Base-by-base conservation (phyloP, 2,329 filamentous ascomycete species). In the Epichloe amarillans region DNA sequence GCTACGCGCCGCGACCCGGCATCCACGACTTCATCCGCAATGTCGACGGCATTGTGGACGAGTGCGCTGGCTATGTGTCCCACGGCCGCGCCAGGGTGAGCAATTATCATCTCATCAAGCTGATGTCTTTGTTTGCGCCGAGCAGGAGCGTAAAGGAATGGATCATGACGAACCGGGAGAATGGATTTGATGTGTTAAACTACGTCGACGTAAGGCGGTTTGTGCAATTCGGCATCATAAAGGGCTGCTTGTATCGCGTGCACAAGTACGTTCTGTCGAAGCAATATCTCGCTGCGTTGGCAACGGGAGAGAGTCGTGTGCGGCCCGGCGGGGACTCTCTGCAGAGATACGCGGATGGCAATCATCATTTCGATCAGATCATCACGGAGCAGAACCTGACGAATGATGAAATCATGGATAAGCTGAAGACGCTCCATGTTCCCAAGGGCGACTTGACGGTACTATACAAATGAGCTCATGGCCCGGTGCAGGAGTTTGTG, bases 211-310 rank as follows among this genome's bases (percentile, higher is more conserved):
- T 96, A 50, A 81, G 93, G 12, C 83, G 93, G 30, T 83, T 98
- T 55, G 88, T 97, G 55, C 94, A 95, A 53, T 98, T 97, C 61
- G 93, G 91, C 52, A 79, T 96, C 53, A 95, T 97, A 65, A 97
- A 97, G 69, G 90, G 91, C 15, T 86, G 94, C 58, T 70, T 98
- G 23, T 96, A 96, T 66, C 81, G 93, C 36, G 84, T 96, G 40
- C 88, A 97, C 69, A 94, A 93, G 65, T 94, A 94, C 63, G 86
- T 88, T 30, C 79, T 94, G 1, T 82, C 77, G 4, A 80, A 80
- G 60, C 76, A 80, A 62, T 79, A 81, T 58, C 66, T 84, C 21
- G 71, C 75, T 7, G 69, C 70, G 2, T 62, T 82, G 50, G 79
- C 77, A 1, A 75, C 75, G 39, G 78, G 77, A 2, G 70, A 76